Conservation (phyloP, 306 rosid genomes). For the Benincasa hispida region DNA sequence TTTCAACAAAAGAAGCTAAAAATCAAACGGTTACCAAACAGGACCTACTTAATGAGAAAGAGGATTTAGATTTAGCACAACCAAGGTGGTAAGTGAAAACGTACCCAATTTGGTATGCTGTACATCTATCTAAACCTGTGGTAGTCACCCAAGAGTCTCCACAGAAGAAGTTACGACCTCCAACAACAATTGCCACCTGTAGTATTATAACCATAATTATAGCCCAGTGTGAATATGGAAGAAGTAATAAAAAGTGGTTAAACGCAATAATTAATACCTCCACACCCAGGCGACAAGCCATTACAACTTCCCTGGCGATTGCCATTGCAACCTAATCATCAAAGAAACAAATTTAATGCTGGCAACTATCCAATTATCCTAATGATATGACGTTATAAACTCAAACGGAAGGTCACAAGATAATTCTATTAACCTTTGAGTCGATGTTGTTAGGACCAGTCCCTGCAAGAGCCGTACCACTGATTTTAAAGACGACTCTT, state of each 20-base stretch:
- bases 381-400: neutral
- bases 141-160: slow-evolving; percentile 86
- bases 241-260: slow-evolving; percentile 6
- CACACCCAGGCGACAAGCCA: slow-evolving; percentile 75
- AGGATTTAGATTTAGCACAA: neutral
- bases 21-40: too few relatives aligned
- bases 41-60: neutral
- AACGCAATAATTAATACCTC: slow-evolving; percentile 47
- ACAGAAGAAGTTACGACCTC: slow-evolving; percentile 91
- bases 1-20: too few relatives aligned
- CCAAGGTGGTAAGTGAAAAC: slow-evolving; percentile 8
- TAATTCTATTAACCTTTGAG: slow-evolving; percentile 44
- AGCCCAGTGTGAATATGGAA: neutral
- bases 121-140: slow-evolving; percentile 80
- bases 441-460: slow-evolving; percentile 69
- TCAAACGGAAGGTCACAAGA: neutral
- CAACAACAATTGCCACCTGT: slow-evolving; percentile 87
- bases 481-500: slow-evolving; percentile 87
- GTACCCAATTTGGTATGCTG: slow-evolving; percentile 95
- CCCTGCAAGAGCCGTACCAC: slow-evolving; percentile 88
- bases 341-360: slow-evolving; percentile 11
- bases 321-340: slow-evolving; percentile 58
- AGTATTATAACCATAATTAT: slow-evolving; percentile 11
- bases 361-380: neutral
- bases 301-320: slow-evolving; percentile 72